Conservation (phyloP, 2,329 filamentous ascomycete species). For the Pyrenochaeta sp. region DNA sequence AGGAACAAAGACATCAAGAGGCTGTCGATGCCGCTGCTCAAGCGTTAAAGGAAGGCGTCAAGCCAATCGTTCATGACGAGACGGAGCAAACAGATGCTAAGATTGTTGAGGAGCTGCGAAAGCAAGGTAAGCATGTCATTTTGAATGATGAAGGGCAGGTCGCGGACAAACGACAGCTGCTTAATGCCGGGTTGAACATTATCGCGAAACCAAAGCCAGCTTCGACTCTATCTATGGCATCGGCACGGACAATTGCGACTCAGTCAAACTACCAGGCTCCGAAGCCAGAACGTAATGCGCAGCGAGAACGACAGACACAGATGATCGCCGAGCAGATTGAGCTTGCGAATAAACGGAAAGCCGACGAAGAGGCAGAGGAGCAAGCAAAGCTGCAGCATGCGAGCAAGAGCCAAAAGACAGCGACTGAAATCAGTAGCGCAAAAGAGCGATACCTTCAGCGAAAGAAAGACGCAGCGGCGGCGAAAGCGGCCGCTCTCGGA, state of each 20-base stretch:
- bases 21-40: slow-evolving; percentile 70
- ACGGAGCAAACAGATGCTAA: slow-evolving; percentile 64
- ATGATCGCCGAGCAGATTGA: slow-evolving; percentile 84
- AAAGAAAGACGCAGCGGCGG: slow-evolving; percentile 70
- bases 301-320: slow-evolving; percentile 77
- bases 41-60: slow-evolving; percentile 45
- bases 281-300: slow-evolving; percentile 65
- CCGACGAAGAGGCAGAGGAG: slow-evolving; percentile 74
- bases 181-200: slow-evolving; percentile 79
- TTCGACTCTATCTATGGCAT: slow-evolving; percentile 30
- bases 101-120: slow-evolving; percentile 72
- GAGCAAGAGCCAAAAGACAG: slow-evolving; percentile 80
- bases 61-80: slow-evolving; percentile 43
- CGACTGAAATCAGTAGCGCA: slow-evolving; percentile 76
- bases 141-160: slow-evolving; percentile 86
- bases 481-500: background rate
- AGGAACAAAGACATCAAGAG: slow-evolving; percentile 74
- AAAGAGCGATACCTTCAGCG: slow-evolving; percentile 81
- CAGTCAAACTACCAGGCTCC: slow-evolving; percentile 43
- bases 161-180: slow-evolving; percentile 82
- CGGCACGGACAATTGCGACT: slow-evolving; percentile 12
- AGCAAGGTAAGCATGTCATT: slow-evolving; percentile 69
- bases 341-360: slow-evolving; percentile 73
- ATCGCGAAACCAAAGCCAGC: slow-evolving; percentile 67
- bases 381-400: slow-evolving; percentile 69